Evolutionary conservation across 345 rosid genomes (phyloP).

Genomic region (Corchorus capsularis): DNA sequence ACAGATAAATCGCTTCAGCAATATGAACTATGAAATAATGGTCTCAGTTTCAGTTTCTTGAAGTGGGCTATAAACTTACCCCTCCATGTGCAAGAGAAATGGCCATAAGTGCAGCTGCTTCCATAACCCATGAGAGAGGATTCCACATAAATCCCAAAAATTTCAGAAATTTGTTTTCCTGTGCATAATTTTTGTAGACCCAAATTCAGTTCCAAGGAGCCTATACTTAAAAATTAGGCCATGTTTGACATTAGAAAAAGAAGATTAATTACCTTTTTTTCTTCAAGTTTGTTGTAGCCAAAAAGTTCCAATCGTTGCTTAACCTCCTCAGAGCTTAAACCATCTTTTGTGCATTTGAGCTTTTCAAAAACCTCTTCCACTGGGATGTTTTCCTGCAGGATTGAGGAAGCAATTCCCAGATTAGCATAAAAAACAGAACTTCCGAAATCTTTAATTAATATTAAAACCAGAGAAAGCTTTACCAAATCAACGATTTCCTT

Average conservation of each 20-base stretch:
- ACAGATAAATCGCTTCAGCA: background rate
- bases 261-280: constrained; percentile 46
- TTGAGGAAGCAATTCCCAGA: constrained; percentile 23
- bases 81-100: constrained; percentile 73
- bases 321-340: constrained; percentile 46
- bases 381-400: constrained; percentile 53
- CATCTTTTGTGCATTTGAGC: constrained; percentile 52
- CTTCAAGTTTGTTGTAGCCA: constrained; percentile 66
- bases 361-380: constrained; percentile 56
- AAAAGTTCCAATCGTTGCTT: constrained; percentile 47
- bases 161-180: constrained; percentile 62
- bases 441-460: background rate
- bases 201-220: background rate
- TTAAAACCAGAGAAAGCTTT: background rate
- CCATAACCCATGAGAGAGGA: constrained; percentile 79
- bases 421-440: background rate
- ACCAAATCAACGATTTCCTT: constrained; percentile 83
- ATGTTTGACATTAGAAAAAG: background rate
- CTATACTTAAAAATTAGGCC: background rate
- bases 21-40: background rate
- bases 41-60: background rate
- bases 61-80: constrained; percentile 35
- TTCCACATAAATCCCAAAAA: constrained; percentile 74
- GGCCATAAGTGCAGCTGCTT: constrained; percentile 75
- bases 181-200: constrained; percentile 7